Evolutionary conservation across 164 flowering plant species (phyloP).

Genomic region (Liquidambar formosana): DNA sequence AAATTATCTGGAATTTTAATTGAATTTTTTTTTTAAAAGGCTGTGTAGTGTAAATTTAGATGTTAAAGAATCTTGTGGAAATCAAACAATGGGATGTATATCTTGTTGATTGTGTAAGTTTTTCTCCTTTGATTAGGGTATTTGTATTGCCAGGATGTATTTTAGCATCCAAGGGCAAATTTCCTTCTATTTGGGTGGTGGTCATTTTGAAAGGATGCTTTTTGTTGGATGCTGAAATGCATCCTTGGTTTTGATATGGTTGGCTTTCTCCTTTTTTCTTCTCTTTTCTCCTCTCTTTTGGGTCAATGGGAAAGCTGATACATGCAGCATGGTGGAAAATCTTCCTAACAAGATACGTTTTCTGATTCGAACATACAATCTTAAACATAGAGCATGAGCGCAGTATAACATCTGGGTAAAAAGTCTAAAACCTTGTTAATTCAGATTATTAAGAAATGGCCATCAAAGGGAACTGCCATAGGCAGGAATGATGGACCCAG

Average conservation of each 20-base stretch:
- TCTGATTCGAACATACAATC: too few relatives aligned
- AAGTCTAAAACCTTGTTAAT: too few relatives aligned
- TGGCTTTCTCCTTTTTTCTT: too few relatives aligned
- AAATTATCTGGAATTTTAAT: background rate
- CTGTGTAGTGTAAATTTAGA: background rate
- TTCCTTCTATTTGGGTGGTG: background rate
- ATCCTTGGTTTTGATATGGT: background rate
- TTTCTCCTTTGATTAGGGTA: background rate
- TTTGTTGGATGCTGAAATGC: background rate
- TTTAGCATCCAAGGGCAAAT: background rate
- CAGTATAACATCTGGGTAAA: too few relatives aligned
- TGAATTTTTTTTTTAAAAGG: background rate
- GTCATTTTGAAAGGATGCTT: background rate
- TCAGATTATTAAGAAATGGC: too few relatives aligned
- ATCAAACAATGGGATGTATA: background rate
- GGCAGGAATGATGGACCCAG: too few relatives aligned
- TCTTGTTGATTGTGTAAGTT: background rate
- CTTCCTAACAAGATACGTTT: too few relatives aligned
- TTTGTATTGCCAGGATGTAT: background rate
- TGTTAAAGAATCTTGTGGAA: slow-evolving; percentile 3
- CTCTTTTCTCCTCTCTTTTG: too few relatives aligned
- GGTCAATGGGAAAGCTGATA: too few relatives aligned
- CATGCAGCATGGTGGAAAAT: too few relatives aligned
- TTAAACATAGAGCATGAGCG: too few relatives aligned
- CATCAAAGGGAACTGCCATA: too few relatives aligned